Conservation (phyloP, 768 basidiomycete genomes). For the Phallus indusiatus region DNA sequence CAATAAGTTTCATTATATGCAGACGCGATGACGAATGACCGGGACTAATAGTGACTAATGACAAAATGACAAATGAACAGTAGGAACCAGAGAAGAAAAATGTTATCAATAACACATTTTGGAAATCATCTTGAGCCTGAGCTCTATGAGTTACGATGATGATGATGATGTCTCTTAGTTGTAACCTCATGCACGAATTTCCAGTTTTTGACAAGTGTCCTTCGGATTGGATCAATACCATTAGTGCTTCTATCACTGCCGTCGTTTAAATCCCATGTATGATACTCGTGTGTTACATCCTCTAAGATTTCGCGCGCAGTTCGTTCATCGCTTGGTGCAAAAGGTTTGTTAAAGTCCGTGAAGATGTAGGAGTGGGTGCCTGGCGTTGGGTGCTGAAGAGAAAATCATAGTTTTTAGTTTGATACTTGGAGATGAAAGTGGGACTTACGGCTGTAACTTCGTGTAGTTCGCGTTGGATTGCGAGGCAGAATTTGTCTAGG, state of each 20-base stretch:
- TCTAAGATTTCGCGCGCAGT: conserved; percentile 43
- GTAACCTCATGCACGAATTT: conserved; percentile 22
- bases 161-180: neutral
- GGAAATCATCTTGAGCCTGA: too few species aligned
- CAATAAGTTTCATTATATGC: too few species aligned
- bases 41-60: too few species aligned
- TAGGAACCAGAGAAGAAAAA: too few species aligned
- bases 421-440: conserved; percentile 14
- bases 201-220: conserved; percentile 27
- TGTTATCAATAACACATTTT: too few species aligned
- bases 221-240: conserved; percentile 21
- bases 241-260: neutral
- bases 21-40: too few species aligned
- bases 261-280: conserved; percentile 4
- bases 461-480: conserved; percentile 58
- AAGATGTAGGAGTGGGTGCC: conserved; percentile 46
- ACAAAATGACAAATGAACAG: too few species aligned
- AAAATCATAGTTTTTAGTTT: conserved; percentile 20
- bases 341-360: conserved; percentile 54
- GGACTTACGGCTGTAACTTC: conserved; percentile 61
- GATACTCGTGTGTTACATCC: conserved; percentile 29
- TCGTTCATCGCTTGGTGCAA: conserved; percentile 54
- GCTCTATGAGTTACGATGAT: neutral
- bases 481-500: conserved; percentile 58
- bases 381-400: conserved; percentile 41